Evolutionary conservation across 495 filamentous ascomycete genomes (phyloP), one percentile per base, ranked within the genome.

Genomic region (Chaetomium tenue): DNA sequence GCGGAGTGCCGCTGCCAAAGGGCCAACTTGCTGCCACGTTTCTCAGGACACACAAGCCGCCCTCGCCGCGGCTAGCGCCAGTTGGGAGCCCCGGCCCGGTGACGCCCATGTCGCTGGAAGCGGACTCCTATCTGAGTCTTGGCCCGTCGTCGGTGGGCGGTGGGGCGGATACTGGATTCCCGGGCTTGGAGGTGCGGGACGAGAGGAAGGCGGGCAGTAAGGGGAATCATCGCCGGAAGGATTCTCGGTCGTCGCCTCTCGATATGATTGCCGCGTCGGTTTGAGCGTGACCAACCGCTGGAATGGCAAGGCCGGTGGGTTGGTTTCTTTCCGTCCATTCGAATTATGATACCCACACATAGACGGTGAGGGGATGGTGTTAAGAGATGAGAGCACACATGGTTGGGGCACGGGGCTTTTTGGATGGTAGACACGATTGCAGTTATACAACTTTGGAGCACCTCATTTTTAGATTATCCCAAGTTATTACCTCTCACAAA

Each of bases 81-180:
- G 79, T 89, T 4, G 84, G 84, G n/a, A 91, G 88, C 51, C 89
- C 90, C 1, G 89, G 89, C 0, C 89, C 89, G 0, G 89, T 93
- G 46, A 93, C 91, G 2, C 90, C 91, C 0, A 81, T 94, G 72
- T 83, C 84, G 3, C 73, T 94, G 33, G 89, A 91, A 67, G 82
- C 79, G 9, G 68, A 66, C 0, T 79, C 82, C 46, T 89, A 87
- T 44, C 68, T 89, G 15, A 74, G 78, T 47, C 74, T 78, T 5
- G 78, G 82, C 11, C 68, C 30, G 53, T 5, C 13, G 46, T 23
- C 46, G 46, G 5, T 20, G 18, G 46, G 20, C 4, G n/a, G 11
- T 6, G 28, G 20, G n/a, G 22, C 20, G 39, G 40, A 28, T 47
- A 20, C 33, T 3, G 54, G 22, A 23, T 23, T 23, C 5, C 28